Conservation (phyloP, 2,329 filamentous ascomycete genomes). For the Arachnomyces sp. region DNA sequence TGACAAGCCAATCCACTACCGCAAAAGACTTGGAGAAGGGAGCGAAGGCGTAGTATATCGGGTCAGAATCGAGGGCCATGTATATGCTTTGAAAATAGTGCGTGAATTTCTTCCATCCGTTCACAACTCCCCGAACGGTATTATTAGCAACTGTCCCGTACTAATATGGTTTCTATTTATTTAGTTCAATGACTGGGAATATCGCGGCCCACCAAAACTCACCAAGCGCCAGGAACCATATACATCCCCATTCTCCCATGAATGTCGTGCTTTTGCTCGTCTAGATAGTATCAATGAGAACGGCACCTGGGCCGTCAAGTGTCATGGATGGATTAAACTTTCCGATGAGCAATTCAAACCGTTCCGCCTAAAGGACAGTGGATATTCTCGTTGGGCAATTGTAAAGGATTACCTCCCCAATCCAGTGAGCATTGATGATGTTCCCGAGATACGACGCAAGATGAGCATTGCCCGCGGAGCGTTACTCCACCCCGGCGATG, state of each 20-base stretch:
- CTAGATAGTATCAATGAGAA: conserved; percentile 1
- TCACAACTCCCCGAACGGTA: too few relatives aligned
- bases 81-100: conserved; percentile 10
- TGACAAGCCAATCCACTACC: conserved; percentile 4
- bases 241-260: conserved; percentile 2
- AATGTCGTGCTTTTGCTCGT: conserved; percentile 1
- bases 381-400: not conserved
- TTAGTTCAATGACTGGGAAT: too few relatives aligned
- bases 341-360: not conserved
- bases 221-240: not conserved
- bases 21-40: conserved; percentile 3
- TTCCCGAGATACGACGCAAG: conserved; percentile 1
- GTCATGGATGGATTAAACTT: conserved; percentile 2
- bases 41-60: conserved; percentile 7
- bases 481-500: not conserved
- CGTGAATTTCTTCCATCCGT: not conserved
- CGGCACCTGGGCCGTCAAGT: conserved; percentile 1
- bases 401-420: conserved; percentile 3
- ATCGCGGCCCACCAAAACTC: too few relatives aligned
- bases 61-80: conserved; percentile 2
- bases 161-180: too few relatives aligned
- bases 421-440: not conserved
- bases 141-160: too few relatives aligned
- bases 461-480: not conserved
- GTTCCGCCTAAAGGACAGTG: too few relatives aligned